Evolutionary conservation across 352 stramenopile species (phyloP).

Genomic region (Globisporangium alternatum): DNA sequence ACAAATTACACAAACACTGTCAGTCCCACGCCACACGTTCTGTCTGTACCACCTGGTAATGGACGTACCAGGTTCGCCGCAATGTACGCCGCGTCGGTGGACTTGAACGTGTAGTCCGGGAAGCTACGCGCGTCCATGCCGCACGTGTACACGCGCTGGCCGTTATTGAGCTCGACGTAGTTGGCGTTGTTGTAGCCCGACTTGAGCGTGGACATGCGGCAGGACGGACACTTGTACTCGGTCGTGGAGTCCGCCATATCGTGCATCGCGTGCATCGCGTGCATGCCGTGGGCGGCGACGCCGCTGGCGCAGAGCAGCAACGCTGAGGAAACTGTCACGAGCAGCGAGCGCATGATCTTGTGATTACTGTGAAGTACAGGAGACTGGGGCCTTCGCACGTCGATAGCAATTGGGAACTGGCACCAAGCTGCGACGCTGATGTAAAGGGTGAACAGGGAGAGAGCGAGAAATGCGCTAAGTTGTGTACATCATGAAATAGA

Average conservation of each 20-base stretch:
- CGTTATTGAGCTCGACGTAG: conserved; percentile 57
- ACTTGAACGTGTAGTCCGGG: conserved; percentile 40
- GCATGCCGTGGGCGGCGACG: conserved; percentile 22
- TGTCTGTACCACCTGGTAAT: not conserved
- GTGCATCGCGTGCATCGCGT: conserved; percentile 22
- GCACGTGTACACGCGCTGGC: conserved; percentile 73
- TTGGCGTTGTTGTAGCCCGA: conserved; percentile 57
- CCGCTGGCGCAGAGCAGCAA: conserved; percentile 17
- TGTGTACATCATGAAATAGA: not conserved
- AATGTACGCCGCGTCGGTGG: conserved; percentile 71
- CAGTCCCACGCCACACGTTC: not conserved
- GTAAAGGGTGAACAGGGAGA: conserved; percentile 8
- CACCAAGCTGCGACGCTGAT: not conserved
- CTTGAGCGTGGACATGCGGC: conserved; percentile 60
- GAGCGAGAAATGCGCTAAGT: not conserved
- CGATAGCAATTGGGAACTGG: conserved; percentile 4
- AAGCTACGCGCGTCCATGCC: conserved; percentile 63
- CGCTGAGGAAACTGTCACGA: not conserved
- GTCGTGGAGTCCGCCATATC: conserved; percentile 30
- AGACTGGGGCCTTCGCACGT: not conserved
- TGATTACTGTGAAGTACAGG: not conserved
- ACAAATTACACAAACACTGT: not conserved
- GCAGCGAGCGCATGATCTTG: conserved; percentile 20
- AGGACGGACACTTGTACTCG: conserved; percentile 68
- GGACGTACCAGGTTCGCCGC: conserved; percentile 66